These are phyloP conservation scores for Myrmaecium sp. DNA, from an alignment of 2,329 filamentous ascomycete genomes.

Conservation along the genomic window DNA sequence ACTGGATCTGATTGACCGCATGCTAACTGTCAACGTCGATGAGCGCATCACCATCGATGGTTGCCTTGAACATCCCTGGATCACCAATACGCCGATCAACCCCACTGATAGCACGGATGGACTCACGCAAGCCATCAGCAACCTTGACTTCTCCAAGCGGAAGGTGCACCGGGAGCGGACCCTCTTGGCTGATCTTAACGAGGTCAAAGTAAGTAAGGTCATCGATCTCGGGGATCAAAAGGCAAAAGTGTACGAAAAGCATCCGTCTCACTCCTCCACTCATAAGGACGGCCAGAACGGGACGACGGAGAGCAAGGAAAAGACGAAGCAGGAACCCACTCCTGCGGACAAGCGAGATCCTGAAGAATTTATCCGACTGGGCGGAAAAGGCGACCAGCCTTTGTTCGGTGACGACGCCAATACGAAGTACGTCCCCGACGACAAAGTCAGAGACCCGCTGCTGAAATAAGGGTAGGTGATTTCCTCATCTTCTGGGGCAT, in stretches of 20 bases:
- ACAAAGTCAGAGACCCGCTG: slow-evolving; percentile 4
- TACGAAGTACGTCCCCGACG: slow-evolving; percentile 19
- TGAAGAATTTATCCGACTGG: slow-evolving; percentile 67
- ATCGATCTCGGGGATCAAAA: slow-evolving; percentile 38
- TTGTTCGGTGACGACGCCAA: slow-evolving; percentile 50
- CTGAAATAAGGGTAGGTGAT: too few species aligned
- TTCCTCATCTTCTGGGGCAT: too few species aligned
- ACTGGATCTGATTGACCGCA: slow-evolving; percentile 81
- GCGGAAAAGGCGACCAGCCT: slow-evolving; percentile 68
- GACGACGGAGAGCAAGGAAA: background rate
- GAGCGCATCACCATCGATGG: slow-evolving; percentile 77
- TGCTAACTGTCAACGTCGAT: slow-evolving; percentile 78
- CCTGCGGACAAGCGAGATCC: slow-evolving; percentile 53
- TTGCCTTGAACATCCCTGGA: slow-evolving; percentile 84
- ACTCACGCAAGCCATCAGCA: slow-evolving; percentile 68
- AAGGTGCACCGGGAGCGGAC: slow-evolving; percentile 72
- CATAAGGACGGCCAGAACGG: slow-evolving; percentile 6
- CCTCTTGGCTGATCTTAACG: slow-evolving; percentile 65
- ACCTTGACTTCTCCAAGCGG: slow-evolving; percentile 68
- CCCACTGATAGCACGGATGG: slow-evolving; percentile 81
- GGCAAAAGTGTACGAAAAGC: slow-evolving; percentile 25
- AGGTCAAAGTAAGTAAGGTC: slow-evolving; percentile 45
- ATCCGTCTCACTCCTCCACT: slow-evolving; percentile 7
- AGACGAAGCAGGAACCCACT: slow-evolving; percentile 35
- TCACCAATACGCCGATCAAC: slow-evolving; percentile 38